A percentile compares a stretch with the other conserved stretches of the same genome.
Evolutionary conservation across 1,284 basidiomycete species (phyloP).

Genomic region (Rhodotorula sp.): DNA sequence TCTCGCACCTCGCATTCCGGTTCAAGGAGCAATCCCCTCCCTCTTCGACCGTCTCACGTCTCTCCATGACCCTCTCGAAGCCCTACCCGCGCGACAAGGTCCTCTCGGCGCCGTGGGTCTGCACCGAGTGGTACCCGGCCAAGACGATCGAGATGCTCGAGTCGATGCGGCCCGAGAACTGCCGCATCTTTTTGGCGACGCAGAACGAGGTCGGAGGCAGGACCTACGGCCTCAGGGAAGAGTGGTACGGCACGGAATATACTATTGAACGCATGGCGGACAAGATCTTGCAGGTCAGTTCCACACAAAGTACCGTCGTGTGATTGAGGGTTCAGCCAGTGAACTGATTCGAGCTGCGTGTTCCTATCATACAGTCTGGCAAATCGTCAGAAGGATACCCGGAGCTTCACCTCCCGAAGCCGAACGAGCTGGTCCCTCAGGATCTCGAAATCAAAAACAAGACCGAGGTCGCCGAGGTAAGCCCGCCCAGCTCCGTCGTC

Average conservation of each 20-base stretch:
- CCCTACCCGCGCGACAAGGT: constrained; percentile 77
- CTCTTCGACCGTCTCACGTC: constrained; percentile 73
- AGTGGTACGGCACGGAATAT: constrained; percentile 81
- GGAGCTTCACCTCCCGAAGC: constrained; percentile 74
- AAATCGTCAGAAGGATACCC: constrained; percentile 41
- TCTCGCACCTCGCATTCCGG: constrained; percentile 76
- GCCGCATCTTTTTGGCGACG: constrained; percentile 75
- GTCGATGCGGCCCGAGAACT: constrained; percentile 56
- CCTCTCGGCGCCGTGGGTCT: constrained; percentile 69
- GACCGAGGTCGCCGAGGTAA: constrained; percentile 62
- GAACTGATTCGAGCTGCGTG: background rate
- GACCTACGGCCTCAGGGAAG: constrained; percentile 70
- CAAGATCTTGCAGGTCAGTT: constrained; percentile 62
- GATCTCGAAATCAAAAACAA: constrained; percentile 74
- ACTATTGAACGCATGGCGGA: constrained; percentile 65
- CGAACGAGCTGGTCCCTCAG: constrained; percentile 86
- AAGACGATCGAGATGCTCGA: constrained; percentile 60
- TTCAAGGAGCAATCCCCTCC: constrained; percentile 83
- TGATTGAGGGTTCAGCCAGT: too few species aligned
- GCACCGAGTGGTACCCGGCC: constrained; percentile 72
- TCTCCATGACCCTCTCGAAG: constrained; percentile 73
- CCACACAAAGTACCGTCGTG: background rate
- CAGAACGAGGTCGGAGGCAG: constrained; percentile 56
- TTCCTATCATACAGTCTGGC: background rate
- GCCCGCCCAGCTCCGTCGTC: accelerated